Base-by-base conservation (phyloP, 2,329 filamentous ascomycete genomes). In the Cyphellophora attinorum region DNA sequence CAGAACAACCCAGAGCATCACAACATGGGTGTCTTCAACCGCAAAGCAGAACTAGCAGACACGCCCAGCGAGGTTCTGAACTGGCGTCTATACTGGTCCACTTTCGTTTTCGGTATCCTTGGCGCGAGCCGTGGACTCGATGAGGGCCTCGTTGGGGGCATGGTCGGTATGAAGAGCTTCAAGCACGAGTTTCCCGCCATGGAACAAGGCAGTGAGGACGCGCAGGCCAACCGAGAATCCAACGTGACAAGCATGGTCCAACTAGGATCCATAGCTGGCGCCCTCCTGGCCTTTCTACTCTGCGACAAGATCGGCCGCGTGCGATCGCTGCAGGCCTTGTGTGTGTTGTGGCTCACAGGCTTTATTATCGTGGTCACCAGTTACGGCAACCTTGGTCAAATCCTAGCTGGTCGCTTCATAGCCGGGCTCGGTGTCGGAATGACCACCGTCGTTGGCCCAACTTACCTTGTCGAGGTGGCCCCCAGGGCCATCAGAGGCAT, bases 241-340 rank as follows among this genome's bases (percentile, higher is more conserved):
- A 88, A 88, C 55, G 80, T 88, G 36, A 80, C 81, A 2, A 73
- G 79, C 31, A 88, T 88, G 82, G 82, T 88, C 0, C 82, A 86
- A 57, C 75, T 86, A 49, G 82, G 82, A 15, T 81, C 74, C 15
- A 80, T 88, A 18, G 76, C 65, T 3, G 82, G 82, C 28, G 79
- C 81, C 18, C 64, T 84, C 19, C 67, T 79, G 44, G 68, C 68
- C 1, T 62, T 62, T 40, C 31, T 61, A 3, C 50, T 61, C 4
- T 72, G 68, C 49, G 63, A 68, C 44, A 56, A 65, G 27, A 68
- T 69, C 25, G 60, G 61, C 14, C 53, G 49, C 34, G 41, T 60
- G 29, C 60, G 58, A 57, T 56, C 59, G 3, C 59, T 56, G 11
- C 53, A 57, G 5, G 52, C 61, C 44, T 56, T 62, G 16, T 56